Base-by-base conservation (phyloP, 345 rosid species). In the Leavenworthia alabamica region DNA sequence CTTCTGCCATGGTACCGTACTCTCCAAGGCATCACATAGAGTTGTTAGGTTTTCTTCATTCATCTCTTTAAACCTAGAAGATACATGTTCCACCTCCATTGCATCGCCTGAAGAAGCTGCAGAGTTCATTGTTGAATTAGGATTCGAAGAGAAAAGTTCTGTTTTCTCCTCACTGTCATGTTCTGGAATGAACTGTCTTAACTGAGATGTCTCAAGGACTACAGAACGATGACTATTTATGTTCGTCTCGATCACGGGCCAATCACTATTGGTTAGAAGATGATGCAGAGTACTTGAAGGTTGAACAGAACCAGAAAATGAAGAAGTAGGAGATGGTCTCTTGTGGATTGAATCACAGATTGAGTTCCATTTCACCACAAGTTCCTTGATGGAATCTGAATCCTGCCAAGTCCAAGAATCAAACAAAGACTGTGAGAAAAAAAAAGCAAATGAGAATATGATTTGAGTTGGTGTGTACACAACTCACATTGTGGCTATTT, bases 1-100 rank as follows among this genome's bases (percentile, higher is more conserved):
- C 44, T 73, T 87, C n/a, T 85, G 93, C 84, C 79, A 75, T 0
- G 96, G 96, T 12, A 83, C 86, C 78, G 73, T 87, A 40, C 72
- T 81, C 63, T 85, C 84, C 84, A 90, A 77, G 64, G 79, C 85
- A 62, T 43, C 69, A 65, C 82, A 77, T 48, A 90, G 59, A 52
- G 66, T 70, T 44, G 78, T 70, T 56, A 82, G 56, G 77, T 82
- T 90, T 59, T 82, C 77, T 1, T 73, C 73, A 46, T 69, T 84
- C 20, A 78, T 46, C 52, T 83, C 83, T 75, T 87, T 82, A 78
- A 85, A 83, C 64, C 75, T 83, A 3, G 68, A 20, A 37, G 74
- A 64, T 35, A 19, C 50, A 60, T 57, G 64, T 23, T 82, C 90
- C 61, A 78, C 70, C 59, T 83, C 93, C 81, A 81, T 81, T 19